Percentiles rank a stretch among this genome's conserved stretches.
Evolutionary conservation across 495 filamentous ascomycete genomes (phyloP).

Genomic region (Staphylotrichum tortipilum): DNA sequence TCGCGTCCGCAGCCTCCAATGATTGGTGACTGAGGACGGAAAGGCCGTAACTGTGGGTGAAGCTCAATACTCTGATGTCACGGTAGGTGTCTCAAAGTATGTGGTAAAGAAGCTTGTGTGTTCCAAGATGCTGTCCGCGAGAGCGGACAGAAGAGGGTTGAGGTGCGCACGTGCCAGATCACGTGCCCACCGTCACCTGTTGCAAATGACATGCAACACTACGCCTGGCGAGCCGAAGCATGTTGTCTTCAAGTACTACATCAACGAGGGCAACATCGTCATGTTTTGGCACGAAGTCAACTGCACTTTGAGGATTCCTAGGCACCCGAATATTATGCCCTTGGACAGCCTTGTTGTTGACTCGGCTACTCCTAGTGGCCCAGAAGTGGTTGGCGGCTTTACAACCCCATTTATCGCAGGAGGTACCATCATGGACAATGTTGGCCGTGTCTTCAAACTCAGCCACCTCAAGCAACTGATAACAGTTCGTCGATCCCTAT

Average conservation of each 20-base stretch:
- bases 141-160: no score
- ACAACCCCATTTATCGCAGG: conserved; percentile 10
- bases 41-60: no score
- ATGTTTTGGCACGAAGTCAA: conserved; percentile 31
- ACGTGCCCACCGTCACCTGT: no score
- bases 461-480: conserved; percentile 8
- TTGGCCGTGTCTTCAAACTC: conserved; percentile 6
- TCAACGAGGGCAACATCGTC: conserved; percentile 1
- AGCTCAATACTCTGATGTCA: no score
- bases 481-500: neutral
- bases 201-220: conserved; percentile 1
- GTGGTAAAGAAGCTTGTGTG: no score
- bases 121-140: no score
- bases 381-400: conserved; percentile 5
- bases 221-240: neutral
- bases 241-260: conserved; percentile 14
- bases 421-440: conserved; percentile 1
- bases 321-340: conserved; percentile 28
- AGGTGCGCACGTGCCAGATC: no score
- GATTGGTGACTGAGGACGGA: no score
- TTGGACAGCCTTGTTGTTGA: conserved; percentile 31
- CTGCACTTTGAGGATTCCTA: conserved; percentile 24
- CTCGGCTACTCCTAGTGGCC: neutral
- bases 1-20: no score
- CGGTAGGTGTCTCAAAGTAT: no score